Conservation (phyloP, 2,329 filamentous ascomycete genomes). For the Penicillium concentricum region DNA sequence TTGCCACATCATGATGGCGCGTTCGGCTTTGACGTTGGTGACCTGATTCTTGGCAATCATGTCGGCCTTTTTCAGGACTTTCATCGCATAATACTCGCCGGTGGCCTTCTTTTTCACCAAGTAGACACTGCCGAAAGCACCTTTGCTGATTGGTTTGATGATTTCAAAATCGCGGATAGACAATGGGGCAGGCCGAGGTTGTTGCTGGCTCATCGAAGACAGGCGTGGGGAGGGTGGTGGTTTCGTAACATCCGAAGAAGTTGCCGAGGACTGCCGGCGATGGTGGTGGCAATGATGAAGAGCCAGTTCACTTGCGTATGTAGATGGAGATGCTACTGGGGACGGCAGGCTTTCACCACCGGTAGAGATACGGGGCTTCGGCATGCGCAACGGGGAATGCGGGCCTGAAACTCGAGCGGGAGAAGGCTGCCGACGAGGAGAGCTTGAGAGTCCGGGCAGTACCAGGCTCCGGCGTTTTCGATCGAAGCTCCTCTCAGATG, state of each 20-base stretch:
- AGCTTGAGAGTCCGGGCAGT: constrained; percentile 69
- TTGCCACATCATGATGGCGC: constrained; percentile 99
- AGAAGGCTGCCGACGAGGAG: constrained; percentile 82
- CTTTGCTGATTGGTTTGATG: constrained; percentile 98
- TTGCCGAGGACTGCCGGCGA: constrained; percentile 85
- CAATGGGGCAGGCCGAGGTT: constrained; percentile 83
- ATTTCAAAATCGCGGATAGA: constrained; percentile 99
- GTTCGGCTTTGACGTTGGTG: constrained; percentile 96
- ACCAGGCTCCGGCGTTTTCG: constrained; percentile 85
- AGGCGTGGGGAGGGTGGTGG: constrained; percentile 81
- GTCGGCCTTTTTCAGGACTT: constrained; percentile 98
- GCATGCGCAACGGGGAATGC: constrained; percentile 81
- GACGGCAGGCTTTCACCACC: constrained; percentile 63
- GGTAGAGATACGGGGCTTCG: constrained; percentile 70
- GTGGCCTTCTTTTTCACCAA: constrained; percentile 98
- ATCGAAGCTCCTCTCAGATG: constrained; percentile 81
- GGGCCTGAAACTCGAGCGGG: constrained; percentile 73
- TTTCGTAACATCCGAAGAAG: constrained; percentile 67
- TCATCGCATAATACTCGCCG: constrained; percentile 97
- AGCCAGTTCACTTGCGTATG: constrained; percentile 71
- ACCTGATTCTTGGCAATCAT: constrained; percentile 99
- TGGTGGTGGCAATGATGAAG: constrained; percentile 63
- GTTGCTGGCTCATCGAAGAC: constrained; percentile 68
- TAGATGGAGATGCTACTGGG: constrained; percentile 84
- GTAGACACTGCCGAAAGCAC: constrained; percentile 96